These are phyloP conservation scores for Entonaema liquescens DNA, from an alignment of 495 filamentous ascomycete species.

Conservation along the genomic window DNA sequence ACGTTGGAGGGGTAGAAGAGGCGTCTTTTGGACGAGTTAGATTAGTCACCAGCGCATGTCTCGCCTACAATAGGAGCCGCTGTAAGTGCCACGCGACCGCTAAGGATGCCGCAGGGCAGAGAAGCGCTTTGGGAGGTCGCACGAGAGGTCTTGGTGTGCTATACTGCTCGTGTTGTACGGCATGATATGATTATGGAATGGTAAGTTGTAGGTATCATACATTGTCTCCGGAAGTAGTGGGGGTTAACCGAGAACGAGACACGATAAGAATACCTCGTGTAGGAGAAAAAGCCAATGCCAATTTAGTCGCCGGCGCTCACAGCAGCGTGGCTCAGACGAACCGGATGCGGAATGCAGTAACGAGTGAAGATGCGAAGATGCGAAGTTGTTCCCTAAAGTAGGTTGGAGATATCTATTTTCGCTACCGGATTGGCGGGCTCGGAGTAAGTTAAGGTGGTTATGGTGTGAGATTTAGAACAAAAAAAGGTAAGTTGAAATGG, in stretches of 20 bases:
- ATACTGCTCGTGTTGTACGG: conserved; percentile 13
- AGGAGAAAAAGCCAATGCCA: conserved; percentile 7
- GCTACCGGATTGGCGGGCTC: conserved; percentile 4
- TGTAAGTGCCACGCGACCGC: conserved; percentile 30
- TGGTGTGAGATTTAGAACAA: background rate
- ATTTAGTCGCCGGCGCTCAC: conserved; percentile 26
- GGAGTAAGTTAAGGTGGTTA: background rate
- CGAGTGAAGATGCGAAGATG: conserved; percentile 3
- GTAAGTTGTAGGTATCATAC: background rate
- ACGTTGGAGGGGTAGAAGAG: conserved; percentile 22
- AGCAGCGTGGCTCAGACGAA: conserved; percentile 23
- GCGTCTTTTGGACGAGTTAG: conserved; percentile 4
- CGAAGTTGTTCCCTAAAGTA: conserved; percentile 7
- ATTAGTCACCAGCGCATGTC: conserved; percentile 19
- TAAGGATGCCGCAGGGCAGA: conserved; percentile 29
- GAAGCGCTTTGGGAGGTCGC: background rate
- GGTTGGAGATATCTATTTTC: conserved; percentile 21
- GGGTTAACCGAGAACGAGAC: conserved; percentile 1
- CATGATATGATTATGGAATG: background rate
- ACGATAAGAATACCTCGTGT: conserved; percentile 22
- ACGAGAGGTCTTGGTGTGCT: background rate
- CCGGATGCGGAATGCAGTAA: conserved; percentile 30
- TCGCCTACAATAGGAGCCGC: conserved; percentile 28
- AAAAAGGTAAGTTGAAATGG: conserved; percentile 8
- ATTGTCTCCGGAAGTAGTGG: conserved; percentile 22